A percentile compares a stretch with the other conserved stretches of the same genome.
Conservation (phyloP, 2,329 filamentous ascomycete genomes). For the Arthrobotrys iridis region DNA sequence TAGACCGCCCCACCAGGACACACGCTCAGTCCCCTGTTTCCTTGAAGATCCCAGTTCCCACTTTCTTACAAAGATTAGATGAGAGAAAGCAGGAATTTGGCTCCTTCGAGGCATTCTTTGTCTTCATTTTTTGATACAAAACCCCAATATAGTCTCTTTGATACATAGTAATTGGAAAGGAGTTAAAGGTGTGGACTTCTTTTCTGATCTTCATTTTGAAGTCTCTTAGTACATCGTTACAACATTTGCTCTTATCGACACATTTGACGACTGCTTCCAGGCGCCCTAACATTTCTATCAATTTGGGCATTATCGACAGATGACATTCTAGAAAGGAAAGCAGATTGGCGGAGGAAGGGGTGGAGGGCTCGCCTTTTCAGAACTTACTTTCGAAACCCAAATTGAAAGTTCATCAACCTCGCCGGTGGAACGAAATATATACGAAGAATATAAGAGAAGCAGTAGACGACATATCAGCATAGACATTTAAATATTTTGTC, state of each 20-base stretch:
- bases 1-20: slow-evolving; percentile 16
- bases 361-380: slow-evolving; percentile 7
- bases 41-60: neutral
- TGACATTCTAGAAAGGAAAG: slow-evolving; percentile 18
- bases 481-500: neutral
- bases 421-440: neutral
- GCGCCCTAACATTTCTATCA: neutral
- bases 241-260: neutral
- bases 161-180: neutral
- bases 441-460: neutral
- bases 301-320: neutral
- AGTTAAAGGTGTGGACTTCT: neutral
- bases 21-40: slow-evolving; percentile 15
- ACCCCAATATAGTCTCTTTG: slow-evolving; percentile 13
- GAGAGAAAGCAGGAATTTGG: neutral
- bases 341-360: slow-evolving; percentile 27
- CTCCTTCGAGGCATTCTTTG: too few species aligned
- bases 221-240: neutral
- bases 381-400: neutral
- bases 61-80: neutral
- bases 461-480: neutral
- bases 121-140: slow-evolving; percentile 5
- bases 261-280: neutral
- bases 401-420: neutral
- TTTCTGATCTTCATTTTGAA: neutral